phyloP scores from a whole-genome alignment of 1,284 basidiomycete species.

The Ceratobasidium sp. region DNA sequence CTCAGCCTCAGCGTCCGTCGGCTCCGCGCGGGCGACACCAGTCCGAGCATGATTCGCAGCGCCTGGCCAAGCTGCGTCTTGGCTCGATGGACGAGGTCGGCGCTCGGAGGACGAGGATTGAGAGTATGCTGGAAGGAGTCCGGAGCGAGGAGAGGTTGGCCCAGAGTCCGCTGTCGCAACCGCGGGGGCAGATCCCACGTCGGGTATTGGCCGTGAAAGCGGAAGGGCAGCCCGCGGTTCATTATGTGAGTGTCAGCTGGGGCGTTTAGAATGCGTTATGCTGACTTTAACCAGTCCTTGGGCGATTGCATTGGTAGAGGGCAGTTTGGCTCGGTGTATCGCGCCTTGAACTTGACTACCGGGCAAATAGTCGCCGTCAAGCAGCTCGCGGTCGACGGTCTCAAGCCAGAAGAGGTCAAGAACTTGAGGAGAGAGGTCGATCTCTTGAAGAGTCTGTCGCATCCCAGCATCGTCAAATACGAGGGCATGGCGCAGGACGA shows the following conservation, averaged over 20 bases:
- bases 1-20: constrained; percentile 1
- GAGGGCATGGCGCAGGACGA: constrained; percentile 93
- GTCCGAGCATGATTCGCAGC: constrained; percentile 39
- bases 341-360: constrained; percentile 89
- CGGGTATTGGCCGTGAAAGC: constrained; percentile 82
- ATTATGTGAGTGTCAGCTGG: constrained; percentile 73
- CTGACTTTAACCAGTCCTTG: constrained; percentile 72
- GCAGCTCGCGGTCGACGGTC: constrained; percentile 85
- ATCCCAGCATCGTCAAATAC: constrained; percentile 95
- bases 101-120: constrained; percentile 32
- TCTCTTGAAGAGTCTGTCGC: constrained; percentile 84
- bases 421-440: constrained; percentile 93
- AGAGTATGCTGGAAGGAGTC: constrained; percentile 70
- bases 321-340: constrained; percentile 95
- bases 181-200: constrained; percentile 51
- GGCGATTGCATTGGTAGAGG: constrained; percentile 96
- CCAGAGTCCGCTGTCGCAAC: constrained; percentile 27
- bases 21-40: constrained; percentile 33
- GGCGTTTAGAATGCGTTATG: not conserved
- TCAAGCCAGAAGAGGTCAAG: constrained; percentile 85
- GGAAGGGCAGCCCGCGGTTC: constrained; percentile 80
- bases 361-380: constrained; percentile 97
- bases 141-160: constrained; percentile 59
- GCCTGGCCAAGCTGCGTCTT: constrained; percentile 7
- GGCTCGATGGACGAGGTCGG: constrained; percentile 39